These are phyloP conservation scores for Lavandula angustifolia DNA, from an alignment of 257 asterid species.

Conservation along the genomic window DNA sequence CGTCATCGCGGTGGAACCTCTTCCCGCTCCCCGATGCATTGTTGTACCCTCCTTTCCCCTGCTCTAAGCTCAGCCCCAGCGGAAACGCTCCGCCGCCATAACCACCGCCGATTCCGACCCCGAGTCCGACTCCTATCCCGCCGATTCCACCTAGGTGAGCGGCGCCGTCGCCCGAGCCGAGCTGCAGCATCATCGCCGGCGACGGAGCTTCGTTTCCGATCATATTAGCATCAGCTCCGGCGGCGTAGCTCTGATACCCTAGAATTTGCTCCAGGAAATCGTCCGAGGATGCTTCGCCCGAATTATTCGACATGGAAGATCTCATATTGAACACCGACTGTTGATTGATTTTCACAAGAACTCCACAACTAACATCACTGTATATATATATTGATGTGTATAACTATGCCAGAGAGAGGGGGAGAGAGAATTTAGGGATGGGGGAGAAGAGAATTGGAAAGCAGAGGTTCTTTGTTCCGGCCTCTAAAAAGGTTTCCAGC, in stretches of 20 bases:
- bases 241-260: slow-evolving; percentile 62
- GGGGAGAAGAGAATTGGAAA: too few relatives aligned
- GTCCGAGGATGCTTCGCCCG: slow-evolving; percentile 70
- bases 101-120: slow-evolving; percentile 39
- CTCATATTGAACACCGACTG: not conserved
- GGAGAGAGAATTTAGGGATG: too few relatives aligned
- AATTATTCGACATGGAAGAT: slow-evolving; percentile 70
- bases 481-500: too few relatives aligned
- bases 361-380: too few relatives aligned
- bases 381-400: not conserved
- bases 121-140: slow-evolving; percentile 50
- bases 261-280: slow-evolving; percentile 85
- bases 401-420: too few relatives aligned
- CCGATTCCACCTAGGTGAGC: slow-evolving; percentile 58
- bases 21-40: slow-evolving; percentile 66
- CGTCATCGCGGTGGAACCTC: slow-evolving; percentile 64
- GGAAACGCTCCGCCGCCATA: slow-evolving; percentile 62
- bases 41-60: slow-evolving; percentile 65
- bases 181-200: slow-evolving; percentile 60
- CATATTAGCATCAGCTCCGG: slow-evolving; percentile 50
- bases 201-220: slow-evolving; percentile 47
- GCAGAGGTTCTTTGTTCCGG: too few relatives aligned
- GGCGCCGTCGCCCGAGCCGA: slow-evolving; percentile 57
- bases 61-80: slow-evolving; percentile 82
- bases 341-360: slow-evolving; percentile 21